Evolutionary conservation across 768 basidiomycete genomes (phyloP).

Genomic region (Termitomyces sp.): DNA sequence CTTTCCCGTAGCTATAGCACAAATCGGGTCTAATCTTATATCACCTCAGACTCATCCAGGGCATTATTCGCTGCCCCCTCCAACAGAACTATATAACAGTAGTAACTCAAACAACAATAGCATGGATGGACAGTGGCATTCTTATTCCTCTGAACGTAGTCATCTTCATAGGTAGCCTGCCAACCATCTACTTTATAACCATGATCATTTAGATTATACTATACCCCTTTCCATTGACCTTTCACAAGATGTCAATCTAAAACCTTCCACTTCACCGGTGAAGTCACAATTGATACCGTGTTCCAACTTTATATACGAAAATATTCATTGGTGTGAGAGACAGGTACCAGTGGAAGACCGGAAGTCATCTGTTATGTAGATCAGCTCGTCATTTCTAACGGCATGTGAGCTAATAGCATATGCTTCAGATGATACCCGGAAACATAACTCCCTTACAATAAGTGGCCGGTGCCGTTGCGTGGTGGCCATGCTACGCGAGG

Average conservation of each 20-base stretch:
- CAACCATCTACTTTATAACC: not conserved
- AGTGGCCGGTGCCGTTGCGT: constrained; percentile 6
- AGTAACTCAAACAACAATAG: constrained; percentile 29
- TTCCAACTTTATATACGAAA: not conserved
- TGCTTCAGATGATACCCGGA: constrained; percentile 10
- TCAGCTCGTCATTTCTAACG: constrained; percentile 19
- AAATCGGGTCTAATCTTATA: not conserved
- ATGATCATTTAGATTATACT: constrained; percentile 15
- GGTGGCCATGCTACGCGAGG: not conserved
- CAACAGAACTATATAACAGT: constrained; percentile 31
- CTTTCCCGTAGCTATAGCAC: not conserved
- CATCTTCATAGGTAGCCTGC: constrained; percentile 53
- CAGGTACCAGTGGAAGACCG: constrained; percentile 4
- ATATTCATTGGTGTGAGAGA: not conserved
- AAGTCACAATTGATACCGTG: not conserved
- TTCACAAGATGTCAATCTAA: not conserved
- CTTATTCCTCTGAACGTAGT: constrained; percentile 62
- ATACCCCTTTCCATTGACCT: constrained; percentile 13
- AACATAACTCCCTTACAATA: not conserved
- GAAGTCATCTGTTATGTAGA: constrained; percentile 16
- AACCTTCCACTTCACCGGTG: not conserved
- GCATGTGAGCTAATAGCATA: constrained; percentile 15
- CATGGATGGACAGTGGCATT: constrained; percentile 56
- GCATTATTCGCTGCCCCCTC: constrained; percentile 39
- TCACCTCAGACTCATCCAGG: constrained; percentile 29